These are phyloP conservation scores for Epichloe sibirici DNA, from an alignment of 2,329 filamentous ascomycete species.

Conservation along the genomic window DNA sequence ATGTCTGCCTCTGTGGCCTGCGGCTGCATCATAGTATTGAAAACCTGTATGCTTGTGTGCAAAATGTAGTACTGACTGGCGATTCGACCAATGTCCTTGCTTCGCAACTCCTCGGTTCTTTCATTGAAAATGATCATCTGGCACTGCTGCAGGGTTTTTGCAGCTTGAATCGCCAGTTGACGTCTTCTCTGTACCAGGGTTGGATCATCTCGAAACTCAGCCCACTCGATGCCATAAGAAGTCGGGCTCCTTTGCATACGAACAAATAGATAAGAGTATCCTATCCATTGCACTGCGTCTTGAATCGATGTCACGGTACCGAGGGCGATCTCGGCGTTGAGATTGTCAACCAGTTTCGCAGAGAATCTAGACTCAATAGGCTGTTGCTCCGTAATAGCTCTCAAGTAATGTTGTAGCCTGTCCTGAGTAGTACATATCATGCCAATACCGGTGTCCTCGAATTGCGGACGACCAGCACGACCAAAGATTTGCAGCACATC, in stretches of 20 bases:
- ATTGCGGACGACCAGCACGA: conserved; percentile 93
- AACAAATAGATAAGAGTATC: conserved; percentile 95
- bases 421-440: conserved; percentile 98
- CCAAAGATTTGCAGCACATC: conserved; percentile 98
- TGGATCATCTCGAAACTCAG: conserved; percentile 79
- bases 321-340: conserved; percentile 88
- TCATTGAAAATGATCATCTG: conserved; percentile 99
- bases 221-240: conserved; percentile 90
- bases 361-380: conserved; percentile 98
- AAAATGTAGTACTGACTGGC: conserved; percentile 95
- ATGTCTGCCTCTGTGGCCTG: conserved; percentile 83
- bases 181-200: conserved; percentile 75
- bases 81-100: conserved; percentile 92
- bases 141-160: conserved; percentile 73
- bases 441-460: conserved; percentile 93
- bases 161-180: conserved; percentile 79
- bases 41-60: conserved; percentile 87
- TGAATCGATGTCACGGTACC: conserved; percentile 90
- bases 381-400: conserved; percentile 86
- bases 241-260: conserved; percentile 89
- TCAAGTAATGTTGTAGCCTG: conserved; percentile 80
- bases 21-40: conserved; percentile 88
- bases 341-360: conserved; percentile 83
- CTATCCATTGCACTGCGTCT: conserved; percentile 93
- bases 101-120: conserved; percentile 77